A percentile compares a stretch with the other conserved stretches of the same genome.
These are phyloP conservation scores for Aspergillus awamori DNA, from an alignment of 2,329 filamentous ascomycete species.

Conservation along the genomic window DNA sequence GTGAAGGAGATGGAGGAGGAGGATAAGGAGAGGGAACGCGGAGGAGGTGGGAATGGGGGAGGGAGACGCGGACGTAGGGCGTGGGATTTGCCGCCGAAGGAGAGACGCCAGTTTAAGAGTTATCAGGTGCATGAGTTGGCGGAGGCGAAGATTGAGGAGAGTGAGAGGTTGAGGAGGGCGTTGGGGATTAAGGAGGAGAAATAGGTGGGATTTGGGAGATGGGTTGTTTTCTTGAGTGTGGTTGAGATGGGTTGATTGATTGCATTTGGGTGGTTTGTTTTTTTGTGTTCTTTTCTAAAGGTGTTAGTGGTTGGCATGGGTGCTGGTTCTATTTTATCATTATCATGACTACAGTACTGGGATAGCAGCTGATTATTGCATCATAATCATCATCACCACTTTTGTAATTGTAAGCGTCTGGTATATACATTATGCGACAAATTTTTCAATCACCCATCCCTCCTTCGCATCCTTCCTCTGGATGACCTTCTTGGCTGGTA, in stretches of 20 bases:
- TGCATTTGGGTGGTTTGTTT: background rate
- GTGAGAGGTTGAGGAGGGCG: slow-evolving; percentile 80
- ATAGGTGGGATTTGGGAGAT: slow-evolving; percentile 2
- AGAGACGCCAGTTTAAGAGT: slow-evolving; percentile 68
- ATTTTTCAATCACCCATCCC: slow-evolving; percentile 72
- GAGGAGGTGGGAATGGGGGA: slow-evolving; percentile 15
- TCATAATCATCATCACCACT: slow-evolving; percentile 7
- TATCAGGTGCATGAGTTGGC: slow-evolving; percentile 97
- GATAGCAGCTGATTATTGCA: background rate
- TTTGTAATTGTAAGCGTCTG: slow-evolving; percentile 10
- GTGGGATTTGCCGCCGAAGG: slow-evolving; percentile 26
- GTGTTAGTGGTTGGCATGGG: background rate
- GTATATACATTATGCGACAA: slow-evolving; percentile 37
- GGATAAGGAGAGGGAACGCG: slow-evolving; percentile 12
- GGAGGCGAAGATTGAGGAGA: slow-evolving; percentile 94
- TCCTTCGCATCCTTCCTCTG: slow-evolving; percentile 73
- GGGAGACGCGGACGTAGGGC: slow-evolving; percentile 28
- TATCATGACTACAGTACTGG: no score
- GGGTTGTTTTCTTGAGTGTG: background rate
- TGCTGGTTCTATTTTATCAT: no score
- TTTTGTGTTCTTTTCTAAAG: no score
- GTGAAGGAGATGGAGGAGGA: slow-evolving; percentile 51
- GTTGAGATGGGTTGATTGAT: background rate
- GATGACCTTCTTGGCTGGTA: slow-evolving; percentile 81
- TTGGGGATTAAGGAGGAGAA: slow-evolving; percentile 80